Percentiles rank a stretch among this genome's conserved stretches.
Conservation (phyloP, 345 rosid genomes). For the Eucalyptus microcorys region DNA sequence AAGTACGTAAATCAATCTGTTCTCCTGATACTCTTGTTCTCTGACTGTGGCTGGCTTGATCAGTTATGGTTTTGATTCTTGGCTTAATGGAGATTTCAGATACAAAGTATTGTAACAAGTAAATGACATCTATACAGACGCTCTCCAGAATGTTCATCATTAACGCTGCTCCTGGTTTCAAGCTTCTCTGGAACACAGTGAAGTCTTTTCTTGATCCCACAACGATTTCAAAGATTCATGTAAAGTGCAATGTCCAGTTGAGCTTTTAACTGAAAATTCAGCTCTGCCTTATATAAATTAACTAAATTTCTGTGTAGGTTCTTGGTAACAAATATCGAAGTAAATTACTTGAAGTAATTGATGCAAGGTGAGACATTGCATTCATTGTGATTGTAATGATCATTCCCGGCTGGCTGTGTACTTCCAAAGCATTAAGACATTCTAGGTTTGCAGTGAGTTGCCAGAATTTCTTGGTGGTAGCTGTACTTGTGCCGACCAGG, state of each 20-base stretch:
- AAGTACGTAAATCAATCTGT: slow-evolving; percentile 29
- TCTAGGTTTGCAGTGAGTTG: slow-evolving; percentile 50
- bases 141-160: slow-evolving; percentile 79
- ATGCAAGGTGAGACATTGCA: slow-evolving; percentile 53
- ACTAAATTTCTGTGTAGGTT: slow-evolving; percentile 31
- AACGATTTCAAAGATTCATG: slow-evolving; percentile 92
- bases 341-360: slow-evolving; percentile 80
- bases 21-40: not conserved
- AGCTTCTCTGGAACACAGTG: slow-evolving; percentile 61
- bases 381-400: not conserved
- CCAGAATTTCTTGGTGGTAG: slow-evolving; percentile 92
- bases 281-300: not conserved
- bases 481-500: slow-evolving; percentile 76
- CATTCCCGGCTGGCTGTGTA: not conserved
- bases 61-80: not conserved
- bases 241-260: slow-evolving; percentile 3
- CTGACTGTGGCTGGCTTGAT: not conserved
- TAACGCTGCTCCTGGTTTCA: slow-evolving; percentile 88
- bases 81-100: not conserved
- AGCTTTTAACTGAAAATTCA: not conserved
- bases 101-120: not conserved
- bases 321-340: slow-evolving; percentile 80
- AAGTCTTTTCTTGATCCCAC: slow-evolving; percentile 86
- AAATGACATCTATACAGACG: slow-evolving; percentile 36
- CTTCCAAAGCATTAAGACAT: not conserved